Base-by-base conservation (phyloP, 495 filamentous ascomycete species). In the Tuber calosporum region DNA sequence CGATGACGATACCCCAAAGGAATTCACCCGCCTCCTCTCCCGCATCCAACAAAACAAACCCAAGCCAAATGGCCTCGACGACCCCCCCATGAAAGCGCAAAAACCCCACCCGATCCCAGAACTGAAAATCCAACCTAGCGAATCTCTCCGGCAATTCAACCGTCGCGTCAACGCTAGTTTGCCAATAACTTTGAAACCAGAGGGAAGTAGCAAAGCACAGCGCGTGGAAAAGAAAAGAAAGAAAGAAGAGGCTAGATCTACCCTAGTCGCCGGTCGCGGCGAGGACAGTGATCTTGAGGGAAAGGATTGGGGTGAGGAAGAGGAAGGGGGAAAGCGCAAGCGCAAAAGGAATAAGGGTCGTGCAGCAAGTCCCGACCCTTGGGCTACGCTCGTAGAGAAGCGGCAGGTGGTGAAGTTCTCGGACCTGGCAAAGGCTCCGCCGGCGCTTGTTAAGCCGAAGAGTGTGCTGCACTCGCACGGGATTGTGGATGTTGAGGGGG, bases 131-230 rank as follows among this genome's bases (percentile, higher is more conserved):
- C 84, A 87, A 17, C 93, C 93, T 0, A 91, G 92, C 30, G 95
- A 99, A 83, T 86, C 87, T 38, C 84, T 99, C 73, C 88, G 88
- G 1, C 92, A 95, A 72, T 99, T 96, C 81, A 84, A 88, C 3
- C 90, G 91, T 53, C 89, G 95, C 8, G 95, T 99, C 11, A 90
- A 98, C 79, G 90, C 92, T 39, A 90, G 92, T 2, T 83, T 99
- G 36, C 95, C 95, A 0, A 82, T 99, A 15, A 83, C 91, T 75
- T 87, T 90, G 30, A 87, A 83, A 77, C 77, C 72, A 22, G 72
- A 72, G 69, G 72, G 71, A n/a, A 79, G 74, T 40, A 30, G 19
- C 7, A 41, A 53, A 38, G 53, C 62, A 9, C 87, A 87, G 66
- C 85, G 88, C 67, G 94, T 93, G 66, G 91, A 91, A 71, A 92